Evolutionary conservation across 768 basidiomycete genomes (phyloP), one percentile per base, ranked within the genome.

Genomic region (Tricholoma flavovirens): DNA sequence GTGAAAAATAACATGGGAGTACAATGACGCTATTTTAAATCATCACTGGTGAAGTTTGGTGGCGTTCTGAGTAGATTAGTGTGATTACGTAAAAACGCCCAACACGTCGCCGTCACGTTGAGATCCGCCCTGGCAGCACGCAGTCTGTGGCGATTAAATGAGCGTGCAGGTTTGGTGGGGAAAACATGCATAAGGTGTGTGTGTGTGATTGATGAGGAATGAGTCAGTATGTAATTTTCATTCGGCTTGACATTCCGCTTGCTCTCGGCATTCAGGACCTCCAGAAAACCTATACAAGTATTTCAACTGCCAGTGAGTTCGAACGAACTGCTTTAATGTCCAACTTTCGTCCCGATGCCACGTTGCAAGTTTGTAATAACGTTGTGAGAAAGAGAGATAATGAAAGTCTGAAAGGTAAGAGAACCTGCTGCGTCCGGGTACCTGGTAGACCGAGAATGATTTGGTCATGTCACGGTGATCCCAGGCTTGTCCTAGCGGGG

Each of bases 401-500:
- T 52, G 36, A 40, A 52, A 5, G 36, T n/a, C 35, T 52, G 22
- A 10, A 21, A 36, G n/a, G 33, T 21, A 14, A 22, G 35, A 58
- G 48, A 40, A 45, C 53, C 52, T 36, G 51, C 6, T n/a, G n/a
- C 38, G n/a, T 58, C 55, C 49, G 48, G 48, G 30, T 55, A 35
- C 11, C 40, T 45, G n/a, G 17, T 22, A 32, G 49, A 24, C 49
- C 53, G 53, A 54, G 11, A 11, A n/a, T n/a, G 19, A 53, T 42
- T 11, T 19, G 45, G 21, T 50, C 17, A 55, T 24, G 38, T 55
- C 54, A 55, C 40, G 22, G 30, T 32, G 55, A 54, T 60, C 48
- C 50, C n/a, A n/a, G n/a, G n/a, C n/a, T n/a, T 56, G 40, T 38
- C 32, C 53, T 57, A 54, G 38, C 26, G 53, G 55, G 54, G 59